Evolutionary conservation across 441 rosid species (phyloP), one percentile per base, ranked within the genome.

Genomic region (Kokia cookei): DNA sequence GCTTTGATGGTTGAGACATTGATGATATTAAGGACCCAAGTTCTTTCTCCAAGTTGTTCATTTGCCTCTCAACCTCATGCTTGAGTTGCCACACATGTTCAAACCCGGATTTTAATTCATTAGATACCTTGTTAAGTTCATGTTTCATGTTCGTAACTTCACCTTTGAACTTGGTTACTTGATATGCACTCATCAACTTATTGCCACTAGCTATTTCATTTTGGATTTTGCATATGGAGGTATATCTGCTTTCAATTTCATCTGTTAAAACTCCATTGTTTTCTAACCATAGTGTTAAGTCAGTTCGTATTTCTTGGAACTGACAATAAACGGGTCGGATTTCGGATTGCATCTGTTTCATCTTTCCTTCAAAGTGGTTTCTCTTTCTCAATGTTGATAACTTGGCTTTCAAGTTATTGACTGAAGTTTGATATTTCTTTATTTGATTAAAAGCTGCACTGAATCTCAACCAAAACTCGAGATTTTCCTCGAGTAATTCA

Each of bases 391-490:
- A 73, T 65, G 77, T 87, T 7, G 77, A 69, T 7, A 92, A 53
- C 80, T 93, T 97, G 22, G 82, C 82, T 73, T 83, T 88, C 67
- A 96, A 76, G 76, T 92, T 98, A 1, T 80, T 86, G 54, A 92
- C 83, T 13, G 91, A 82, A 32, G 82, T 87, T 69, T 91, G 90
- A 77, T 84, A 96, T 81, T 90, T 92, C 61, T 78, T 85, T 80
- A 91, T 85, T 82, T 90, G 97, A 79, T 92, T 93, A 62, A 91
- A 82, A 0, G 94, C 82, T 29, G 89, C 84, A 86, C 98, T 91
- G 75, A 93, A 93, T 74, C 97, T 91, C 87, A 96, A 76, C 99
- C 97, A 96, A 81, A 96, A 96, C 82, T 90, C 97, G 4, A 93
- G 83, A 77, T 96, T 96, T 79, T 92, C 96, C 81, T 96, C 99